phyloP scores from a whole-genome alignment of 2,329 filamentous ascomycete genomes.

The Chaetomiaceae sp. region DNA sequence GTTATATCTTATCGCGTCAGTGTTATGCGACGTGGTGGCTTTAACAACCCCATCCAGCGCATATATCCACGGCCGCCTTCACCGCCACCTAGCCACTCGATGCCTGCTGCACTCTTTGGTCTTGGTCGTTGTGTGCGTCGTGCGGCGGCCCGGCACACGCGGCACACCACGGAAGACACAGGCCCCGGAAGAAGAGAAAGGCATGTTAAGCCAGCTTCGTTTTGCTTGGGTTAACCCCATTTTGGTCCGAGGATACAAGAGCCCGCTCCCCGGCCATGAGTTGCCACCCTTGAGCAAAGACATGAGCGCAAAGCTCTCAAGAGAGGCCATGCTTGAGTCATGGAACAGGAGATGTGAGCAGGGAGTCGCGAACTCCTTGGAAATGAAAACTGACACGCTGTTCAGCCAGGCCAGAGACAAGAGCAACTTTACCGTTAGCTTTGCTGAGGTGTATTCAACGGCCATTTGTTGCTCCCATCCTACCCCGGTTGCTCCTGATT shows the following conservation, averaged over 20 bases:
- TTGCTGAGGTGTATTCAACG: neutral
- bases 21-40: neutral
- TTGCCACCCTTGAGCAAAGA: neutral
- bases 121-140: neutral
- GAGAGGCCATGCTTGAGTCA: neutral
- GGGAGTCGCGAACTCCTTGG: neutral
- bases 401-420: neutral
- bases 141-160: no score
- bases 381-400: neutral
- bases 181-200: neutral
- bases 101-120: neutral
- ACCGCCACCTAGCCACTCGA: neutral
- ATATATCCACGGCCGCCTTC: no score
- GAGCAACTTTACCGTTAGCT: neutral
- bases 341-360: conserved; percentile 1
- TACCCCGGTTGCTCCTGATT: neutral
- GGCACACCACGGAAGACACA: no score
- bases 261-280: neutral
- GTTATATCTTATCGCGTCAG: neutral
- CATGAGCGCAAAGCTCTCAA: neutral
- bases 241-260: neutral
- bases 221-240: neutral
- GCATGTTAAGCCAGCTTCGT: neutral
- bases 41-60: neutral
- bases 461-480: neutral